Percentiles rank a stretch among this genome's conserved stretches.
Conservation (phyloP, 2,329 filamentous ascomycete genomes). For the Penicillium expansum region DNA sequence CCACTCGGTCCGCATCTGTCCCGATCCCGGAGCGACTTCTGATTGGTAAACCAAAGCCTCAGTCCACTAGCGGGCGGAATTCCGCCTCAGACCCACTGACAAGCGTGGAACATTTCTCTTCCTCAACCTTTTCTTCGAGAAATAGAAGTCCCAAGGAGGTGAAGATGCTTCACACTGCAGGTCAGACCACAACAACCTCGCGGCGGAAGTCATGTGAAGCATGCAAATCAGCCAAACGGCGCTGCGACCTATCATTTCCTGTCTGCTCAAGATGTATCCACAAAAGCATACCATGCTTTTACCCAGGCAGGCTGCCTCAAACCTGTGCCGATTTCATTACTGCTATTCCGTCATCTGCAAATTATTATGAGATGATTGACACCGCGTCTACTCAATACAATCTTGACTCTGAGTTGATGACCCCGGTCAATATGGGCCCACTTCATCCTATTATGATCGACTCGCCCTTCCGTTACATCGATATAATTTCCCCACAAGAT, state of each 20-base stretch:
- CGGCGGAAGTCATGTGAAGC: constrained; percentile 56
- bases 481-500: neutral
- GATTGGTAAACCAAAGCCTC: neutral
- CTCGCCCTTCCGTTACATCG: neutral
- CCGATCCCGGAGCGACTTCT: neutral
- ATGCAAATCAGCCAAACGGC: constrained; percentile 58
- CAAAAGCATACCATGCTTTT: constrained; percentile 50
- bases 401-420: neutral
- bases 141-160: neutral
- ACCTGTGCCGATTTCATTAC: neutral
- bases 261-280: constrained; percentile 54
- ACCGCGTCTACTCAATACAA: neutral
- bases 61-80: neutral
- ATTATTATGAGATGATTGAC: neutral
- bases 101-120: neutral
- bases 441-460: neutral
- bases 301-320: constrained; percentile 37
- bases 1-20: neutral
- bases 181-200: constrained; percentile 34
- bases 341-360: neutral
- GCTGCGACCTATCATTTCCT: constrained; percentile 54
- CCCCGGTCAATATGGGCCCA: neutral
- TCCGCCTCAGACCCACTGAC: neutral
- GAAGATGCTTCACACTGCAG: neutral
- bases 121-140: neutral